These are phyloP conservation scores for Delonix regia DNA, from an alignment of 306 rosid genomes.

Conservation along the genomic window DNA sequence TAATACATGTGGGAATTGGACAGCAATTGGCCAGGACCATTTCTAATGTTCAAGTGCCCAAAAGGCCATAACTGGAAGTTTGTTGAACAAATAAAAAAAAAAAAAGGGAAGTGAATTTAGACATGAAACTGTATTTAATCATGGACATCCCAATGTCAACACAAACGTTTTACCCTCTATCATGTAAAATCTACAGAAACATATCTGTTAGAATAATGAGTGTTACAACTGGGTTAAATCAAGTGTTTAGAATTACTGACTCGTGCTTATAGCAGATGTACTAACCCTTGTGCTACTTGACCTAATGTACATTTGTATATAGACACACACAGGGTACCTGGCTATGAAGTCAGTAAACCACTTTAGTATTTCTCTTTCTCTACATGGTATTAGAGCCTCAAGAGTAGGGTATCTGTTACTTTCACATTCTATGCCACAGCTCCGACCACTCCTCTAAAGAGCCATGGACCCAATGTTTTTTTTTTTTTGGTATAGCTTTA, in stretches of 20 bases:
- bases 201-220: no score
- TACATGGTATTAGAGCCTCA: neutral
- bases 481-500: no score
- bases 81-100: neutral
- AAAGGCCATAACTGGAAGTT: neutral
- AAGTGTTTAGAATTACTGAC: no score
- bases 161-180: constrained; percentile 8
- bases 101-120: neutral
- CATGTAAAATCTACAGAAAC: neutral
- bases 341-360: neutral
- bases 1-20: constrained; percentile 5
- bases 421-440: no score
- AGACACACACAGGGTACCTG: no score
- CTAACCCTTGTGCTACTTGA: no score
- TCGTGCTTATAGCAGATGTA: no score
- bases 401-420: no score
- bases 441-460: no score
- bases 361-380: neutral
- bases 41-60: neutral
- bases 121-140: neutral
- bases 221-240: no score
- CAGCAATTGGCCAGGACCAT: constrained; percentile 5
- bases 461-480: no score
- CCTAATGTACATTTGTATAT: no score
- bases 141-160: neutral